Evolutionary conservation across 208 protist species (phyloP).

Genomic region (Leishmania gerbilli): DNA sequence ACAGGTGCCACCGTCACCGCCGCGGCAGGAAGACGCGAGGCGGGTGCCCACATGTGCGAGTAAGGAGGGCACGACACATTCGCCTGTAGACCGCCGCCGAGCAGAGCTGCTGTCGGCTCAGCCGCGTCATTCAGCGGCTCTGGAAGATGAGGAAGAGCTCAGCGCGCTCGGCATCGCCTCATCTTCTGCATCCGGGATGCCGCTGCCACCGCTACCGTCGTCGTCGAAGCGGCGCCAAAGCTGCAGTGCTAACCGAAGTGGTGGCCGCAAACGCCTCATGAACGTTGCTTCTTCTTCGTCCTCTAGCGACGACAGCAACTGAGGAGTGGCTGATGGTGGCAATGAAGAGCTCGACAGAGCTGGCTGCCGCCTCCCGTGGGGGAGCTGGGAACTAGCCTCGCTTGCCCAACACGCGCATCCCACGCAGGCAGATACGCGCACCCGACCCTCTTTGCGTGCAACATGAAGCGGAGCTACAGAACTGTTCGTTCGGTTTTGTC

Average conservation of each 20-base stretch:
- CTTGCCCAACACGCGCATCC: not conserved
- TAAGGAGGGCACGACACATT: not conserved
- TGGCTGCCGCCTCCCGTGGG: not conserved
- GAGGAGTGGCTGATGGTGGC: not conserved
- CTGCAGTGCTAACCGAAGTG: not conserved
- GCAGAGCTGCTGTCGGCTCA: not conserved
- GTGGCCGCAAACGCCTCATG: constrained; percentile 4
- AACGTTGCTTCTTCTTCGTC: constrained; percentile 20
- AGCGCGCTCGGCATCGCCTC: constrained; percentile 2
- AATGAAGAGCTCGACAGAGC: not conserved
- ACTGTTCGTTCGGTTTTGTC: not conserved
- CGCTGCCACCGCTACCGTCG: not conserved
- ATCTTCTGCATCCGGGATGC: not conserved
- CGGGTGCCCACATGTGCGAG: not conserved
- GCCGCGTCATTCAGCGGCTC: not conserved
- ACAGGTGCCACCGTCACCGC: not conserved
- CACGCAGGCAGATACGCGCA: not conserved
- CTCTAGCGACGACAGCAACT: constrained; percentile 10
- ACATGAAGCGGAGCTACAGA: not conserved
- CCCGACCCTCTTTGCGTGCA: not conserved
- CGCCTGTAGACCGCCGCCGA: not conserved
- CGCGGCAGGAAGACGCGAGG: not conserved
- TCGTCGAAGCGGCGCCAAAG: not conserved
- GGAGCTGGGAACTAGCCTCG: not conserved
- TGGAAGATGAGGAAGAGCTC: constrained; percentile 12